Conservation (phyloP, 345 rosid genomes). For the Triadica sebifera region DNA sequence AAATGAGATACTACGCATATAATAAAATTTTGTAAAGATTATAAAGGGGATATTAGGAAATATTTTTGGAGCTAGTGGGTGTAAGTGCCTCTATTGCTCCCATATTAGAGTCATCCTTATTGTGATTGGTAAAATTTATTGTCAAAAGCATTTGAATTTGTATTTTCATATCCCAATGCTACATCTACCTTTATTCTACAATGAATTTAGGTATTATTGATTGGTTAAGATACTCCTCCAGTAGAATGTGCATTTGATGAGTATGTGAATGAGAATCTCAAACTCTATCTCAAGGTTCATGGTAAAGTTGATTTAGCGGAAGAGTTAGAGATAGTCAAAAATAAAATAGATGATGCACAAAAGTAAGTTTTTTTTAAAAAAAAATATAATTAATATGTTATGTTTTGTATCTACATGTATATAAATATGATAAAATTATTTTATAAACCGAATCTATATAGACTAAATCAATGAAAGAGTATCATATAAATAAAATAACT, state of each 20-base stretch:
- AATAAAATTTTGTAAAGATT: too few species aligned
- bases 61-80: too few species aligned
- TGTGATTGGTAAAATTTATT: neutral
- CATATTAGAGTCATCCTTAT: too few species aligned
- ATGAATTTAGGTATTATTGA: constrained; percentile 52
- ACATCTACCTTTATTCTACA: neutral
- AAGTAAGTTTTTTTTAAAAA: constrained; percentile 55
- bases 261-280: constrained; percentile 78
- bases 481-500: too few species aligned
- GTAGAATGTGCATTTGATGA: constrained; percentile 69
- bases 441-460: too few species aligned
- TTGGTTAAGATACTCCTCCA: constrained; percentile 67
- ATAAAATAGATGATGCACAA: constrained; percentile 61
- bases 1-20: too few species aligned
- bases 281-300: constrained; percentile 71
- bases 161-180: too few species aligned
- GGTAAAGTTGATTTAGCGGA: constrained; percentile 59
- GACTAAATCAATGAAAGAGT: too few species aligned
- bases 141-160: neutral
- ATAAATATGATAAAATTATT: too few species aligned
- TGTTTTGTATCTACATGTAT: neutral
- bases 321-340: constrained; percentile 64
- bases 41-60: too few species aligned
- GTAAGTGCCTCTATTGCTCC: too few species aligned
- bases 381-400: neutral